Evolutionary conservation across 2,329 filamentous ascomycete genomes (phyloP).

Genomic region (Sordariomycetes sp.): DNA sequence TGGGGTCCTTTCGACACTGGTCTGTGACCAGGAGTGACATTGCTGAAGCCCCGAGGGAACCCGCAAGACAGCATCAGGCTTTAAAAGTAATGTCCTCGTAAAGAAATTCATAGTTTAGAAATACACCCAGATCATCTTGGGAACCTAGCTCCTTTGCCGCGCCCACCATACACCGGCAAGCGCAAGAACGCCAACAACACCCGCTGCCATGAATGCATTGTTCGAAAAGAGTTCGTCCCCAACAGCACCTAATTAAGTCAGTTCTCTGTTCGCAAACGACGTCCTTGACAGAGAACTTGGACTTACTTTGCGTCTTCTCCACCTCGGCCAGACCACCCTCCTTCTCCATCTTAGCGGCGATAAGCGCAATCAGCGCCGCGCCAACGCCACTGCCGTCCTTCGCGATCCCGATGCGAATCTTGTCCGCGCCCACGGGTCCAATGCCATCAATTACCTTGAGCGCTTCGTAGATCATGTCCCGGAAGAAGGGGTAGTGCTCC

Average conservation of each 20-base stretch:
- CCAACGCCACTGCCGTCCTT: slow-evolving; percentile 88
- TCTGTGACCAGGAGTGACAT: no score
- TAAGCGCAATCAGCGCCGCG: slow-evolving; percentile 73
- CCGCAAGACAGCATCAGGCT: no score
- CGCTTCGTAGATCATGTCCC: slow-evolving; percentile 75
- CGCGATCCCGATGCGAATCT: slow-evolving; percentile 86
- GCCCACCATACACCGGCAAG: slow-evolving; percentile 18
- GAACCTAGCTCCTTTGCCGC: not conserved
- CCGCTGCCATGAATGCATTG: slow-evolving; percentile 17
- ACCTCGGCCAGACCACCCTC: slow-evolving; percentile 7
- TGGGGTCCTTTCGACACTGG: no score
- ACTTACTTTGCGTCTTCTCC: not conserved
- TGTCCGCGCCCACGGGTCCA: slow-evolving; percentile 65
- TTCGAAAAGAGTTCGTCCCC: slow-evolving; percentile 17
- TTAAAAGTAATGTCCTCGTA: no score
- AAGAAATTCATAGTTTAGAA: no score
- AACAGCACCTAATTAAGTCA: slow-evolving; percentile 8
- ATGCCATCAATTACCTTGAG: slow-evolving; percentile 65
- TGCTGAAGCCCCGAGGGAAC: no score
- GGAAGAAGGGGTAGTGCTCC: slow-evolving; percentile 90
- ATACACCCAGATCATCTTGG: not conserved
- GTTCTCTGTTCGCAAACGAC: not conserved
- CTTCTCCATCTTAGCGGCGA: slow-evolving; percentile 59
- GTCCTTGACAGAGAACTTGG: slow-evolving; percentile 1
- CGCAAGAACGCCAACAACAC: slow-evolving; percentile 21